Base-by-base conservation (phyloP, 2,329 filamentous ascomycete species). In the Botrytis galanthina region DNA sequence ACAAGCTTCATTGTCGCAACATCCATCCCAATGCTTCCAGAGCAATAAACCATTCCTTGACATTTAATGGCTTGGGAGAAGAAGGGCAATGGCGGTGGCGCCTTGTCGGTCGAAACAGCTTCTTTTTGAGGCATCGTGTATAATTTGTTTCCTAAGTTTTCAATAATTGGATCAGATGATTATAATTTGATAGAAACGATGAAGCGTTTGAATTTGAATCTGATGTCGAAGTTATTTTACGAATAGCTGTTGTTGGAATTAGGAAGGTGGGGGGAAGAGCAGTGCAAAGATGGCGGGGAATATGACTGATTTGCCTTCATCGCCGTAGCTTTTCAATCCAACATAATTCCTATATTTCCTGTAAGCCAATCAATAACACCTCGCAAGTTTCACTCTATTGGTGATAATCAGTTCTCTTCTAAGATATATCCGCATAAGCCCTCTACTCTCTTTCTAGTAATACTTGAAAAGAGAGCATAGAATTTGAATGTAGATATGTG, bases 21-120 rank as follows among this genome's bases (percentile, higher is more conserved):
- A 76, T 90, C 86, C 77, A 89, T 83, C 22, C 87, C 87, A 46
- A 92, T 84, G 75, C 85, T 85, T 37, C 91, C 91, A 2, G 89
- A 91, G 83, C 90, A 92, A 83, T 91, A 93, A n/a, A 93, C 88
- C 80, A 91, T 87, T 78, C 89, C 90, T 78, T 90, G 89, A 81
- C 86, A 85, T 76, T 88, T 85, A 77, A 91, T 84, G 59, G 88
- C 89, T 78, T 91, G 87, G 4, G 86, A 89, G 80, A 89, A 87
- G 77, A 89, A 85, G 0, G 86, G 86, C 46, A 87, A 80, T 42
- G 87, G 86, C 74, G 83, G 82, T 57, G 85, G 87, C n/a, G 86
- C 84, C 75, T 73, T 74, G 22, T 75, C 72, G 42, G 75, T 76
- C 16, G 72, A 63, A 26, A 77, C 75, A 2, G 70, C 70, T 77